Evolutionary conservation across 257 asterid species (phyloP).

Genomic region (Nicotiana tomentosiformis): DNA sequence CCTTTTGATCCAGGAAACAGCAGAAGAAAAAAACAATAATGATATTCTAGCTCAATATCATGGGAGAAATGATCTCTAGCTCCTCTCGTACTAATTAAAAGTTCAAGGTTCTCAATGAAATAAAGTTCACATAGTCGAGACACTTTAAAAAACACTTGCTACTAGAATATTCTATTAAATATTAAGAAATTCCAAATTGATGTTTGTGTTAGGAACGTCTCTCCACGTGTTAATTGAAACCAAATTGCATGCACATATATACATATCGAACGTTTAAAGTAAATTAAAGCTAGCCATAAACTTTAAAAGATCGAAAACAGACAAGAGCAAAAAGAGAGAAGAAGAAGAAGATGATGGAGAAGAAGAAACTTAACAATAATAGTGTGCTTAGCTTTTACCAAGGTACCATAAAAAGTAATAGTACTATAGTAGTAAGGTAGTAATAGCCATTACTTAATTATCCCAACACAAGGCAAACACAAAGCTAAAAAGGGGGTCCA

Average conservation of each 20-base stretch:
- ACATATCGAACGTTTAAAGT: not conserved
- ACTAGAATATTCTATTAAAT: not conserved
- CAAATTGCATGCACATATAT: not conserved
- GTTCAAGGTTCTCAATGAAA: too few relatives aligned
- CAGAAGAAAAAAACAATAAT: too few relatives aligned
- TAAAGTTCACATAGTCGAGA: too few relatives aligned
- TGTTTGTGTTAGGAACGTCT: not conserved
- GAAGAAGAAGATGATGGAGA: not conserved
- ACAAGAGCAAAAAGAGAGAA: not conserved
- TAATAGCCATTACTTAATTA: not conserved
- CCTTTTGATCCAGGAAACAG: too few relatives aligned
- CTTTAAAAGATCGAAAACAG: not conserved
- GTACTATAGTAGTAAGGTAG: not conserved
- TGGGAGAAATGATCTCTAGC: too few relatives aligned
- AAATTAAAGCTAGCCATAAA: slow-evolving; percentile 3
- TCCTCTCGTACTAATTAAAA: too few relatives aligned
- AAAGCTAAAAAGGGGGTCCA: slow-evolving; percentile 1
- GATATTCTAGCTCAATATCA: too few relatives aligned
- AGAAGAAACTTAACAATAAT: not conserved
- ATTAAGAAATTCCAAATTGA: not conserved
- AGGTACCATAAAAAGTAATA: slow-evolving; percentile 1
- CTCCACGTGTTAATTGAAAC: not conserved
- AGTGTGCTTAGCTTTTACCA: slow-evolving; percentile 2
- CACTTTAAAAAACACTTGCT: not conserved
- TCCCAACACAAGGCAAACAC: not conserved